A percentile compares a stretch with the other conserved stretches of the same genome.
Conservation (phyloP, 352 stramenopile genomes). For the Peronospora farinosa region DNA sequence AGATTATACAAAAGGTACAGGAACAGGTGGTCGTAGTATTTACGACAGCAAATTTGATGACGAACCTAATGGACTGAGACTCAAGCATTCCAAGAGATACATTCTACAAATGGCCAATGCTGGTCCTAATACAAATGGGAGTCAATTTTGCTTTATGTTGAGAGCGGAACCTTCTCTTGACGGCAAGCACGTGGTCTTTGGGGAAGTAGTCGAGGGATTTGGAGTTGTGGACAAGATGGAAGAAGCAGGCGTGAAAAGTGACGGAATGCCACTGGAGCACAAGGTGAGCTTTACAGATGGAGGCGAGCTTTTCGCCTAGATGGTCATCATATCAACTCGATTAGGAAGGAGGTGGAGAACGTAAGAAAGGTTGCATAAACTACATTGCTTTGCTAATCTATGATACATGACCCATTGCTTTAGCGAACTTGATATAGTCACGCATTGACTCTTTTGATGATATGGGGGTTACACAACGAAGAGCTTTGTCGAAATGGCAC, state of each 20-base stretch:
- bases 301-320: constrained; percentile 55
- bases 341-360: not conserved
- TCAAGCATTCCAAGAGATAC: constrained; percentile 78
- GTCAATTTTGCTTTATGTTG: constrained; percentile 99
- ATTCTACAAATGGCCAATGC: constrained; percentile 96
- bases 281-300: constrained; percentile 71
- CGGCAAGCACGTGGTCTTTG: constrained; percentile 81
- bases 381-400: constrained; percentile 22
- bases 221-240: constrained; percentile 83
- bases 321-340: not conserved
- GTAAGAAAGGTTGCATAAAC: constrained; percentile 6
- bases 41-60: constrained; percentile 97
- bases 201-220: constrained; percentile 80
- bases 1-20: constrained; percentile 90
- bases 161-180: constrained; percentile 63
- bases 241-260: constrained; percentile 44
- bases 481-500: constrained; percentile 53
- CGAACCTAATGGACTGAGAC: constrained; percentile 88
- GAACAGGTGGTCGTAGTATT: constrained; percentile 94
- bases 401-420: constrained; percentile 47
- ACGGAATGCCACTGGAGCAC: constrained; percentile 61
- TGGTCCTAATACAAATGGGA: constrained; percentile 95
- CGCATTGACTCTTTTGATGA: constrained; percentile 48
- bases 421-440: constrained; percentile 57
- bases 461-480: constrained; percentile 45